Evolutionary conservation across 441 rosid species (phyloP).

Genomic region (Omphalea diandra): DNA sequence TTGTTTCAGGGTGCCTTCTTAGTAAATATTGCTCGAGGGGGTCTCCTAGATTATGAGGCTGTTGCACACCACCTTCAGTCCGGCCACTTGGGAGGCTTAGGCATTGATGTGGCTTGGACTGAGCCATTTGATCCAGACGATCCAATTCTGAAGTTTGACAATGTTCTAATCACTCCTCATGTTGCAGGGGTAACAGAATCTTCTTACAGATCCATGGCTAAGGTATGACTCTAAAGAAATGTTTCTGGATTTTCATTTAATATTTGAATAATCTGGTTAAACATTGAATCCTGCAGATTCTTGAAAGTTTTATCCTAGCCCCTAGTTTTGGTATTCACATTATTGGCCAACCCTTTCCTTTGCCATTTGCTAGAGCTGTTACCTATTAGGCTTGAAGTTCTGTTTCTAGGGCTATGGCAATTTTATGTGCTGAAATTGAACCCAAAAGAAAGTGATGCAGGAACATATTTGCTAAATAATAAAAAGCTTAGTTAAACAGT

Average conservation of each 20-base stretch:
- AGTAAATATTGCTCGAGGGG: conserved; percentile 86
- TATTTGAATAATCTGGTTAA: not conserved
- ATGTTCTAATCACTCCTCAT: conserved; percentile 79
- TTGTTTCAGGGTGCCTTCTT: conserved; percentile 69
- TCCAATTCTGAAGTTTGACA: conserved; percentile 62
- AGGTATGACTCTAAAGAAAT: conserved; percentile 42
- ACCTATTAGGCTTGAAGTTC: too few species aligned
- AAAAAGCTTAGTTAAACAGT: not conserved
- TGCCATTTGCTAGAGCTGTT: not conserved
- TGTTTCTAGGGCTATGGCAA: not conserved
- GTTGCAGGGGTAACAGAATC: conserved; percentile 72
- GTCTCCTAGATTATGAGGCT: conserved; percentile 68
- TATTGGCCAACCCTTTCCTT: not conserved
- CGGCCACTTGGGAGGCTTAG: conserved; percentile 88
- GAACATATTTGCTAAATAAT: not conserved
- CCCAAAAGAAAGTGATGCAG: not conserved
- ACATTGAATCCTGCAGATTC: not conserved
- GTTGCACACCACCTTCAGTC: conserved; percentile 51
- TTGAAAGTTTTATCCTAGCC: not conserved
- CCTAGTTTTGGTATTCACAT: not conserved
- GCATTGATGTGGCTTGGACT: conserved; percentile 86
- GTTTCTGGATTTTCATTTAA: not conserved
- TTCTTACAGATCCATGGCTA: conserved; percentile 72
- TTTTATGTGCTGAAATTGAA: not conserved
- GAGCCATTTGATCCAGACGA: conserved; percentile 85